A percentile compares a stretch with the other conserved stretches of the same genome.
Evolutionary conservation across 768 basidiomycete genomes (phyloP).

Genomic region (Phylloporus scabripes): DNA sequence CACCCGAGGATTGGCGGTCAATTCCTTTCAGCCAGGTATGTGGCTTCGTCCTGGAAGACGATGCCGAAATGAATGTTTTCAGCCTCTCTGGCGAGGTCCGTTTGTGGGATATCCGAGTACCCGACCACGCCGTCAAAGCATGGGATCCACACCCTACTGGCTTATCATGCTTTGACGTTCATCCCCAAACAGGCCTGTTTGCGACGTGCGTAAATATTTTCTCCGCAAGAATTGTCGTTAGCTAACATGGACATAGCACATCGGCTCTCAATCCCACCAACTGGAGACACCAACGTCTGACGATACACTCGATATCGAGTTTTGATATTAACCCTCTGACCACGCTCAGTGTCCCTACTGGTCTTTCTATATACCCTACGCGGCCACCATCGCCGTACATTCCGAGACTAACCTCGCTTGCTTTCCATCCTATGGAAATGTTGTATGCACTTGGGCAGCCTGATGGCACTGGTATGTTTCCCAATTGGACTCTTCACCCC

Average conservation of each 20-base stretch:
- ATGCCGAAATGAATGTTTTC: constrained; percentile 1
- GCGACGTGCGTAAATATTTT: constrained; percentile 57
- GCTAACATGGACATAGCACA: constrained; percentile 35
- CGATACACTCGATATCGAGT: constrained; percentile 51
- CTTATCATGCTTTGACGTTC: constrained; percentile 81
- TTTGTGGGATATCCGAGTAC: constrained; percentile 81
- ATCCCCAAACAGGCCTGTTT: constrained; percentile 76
- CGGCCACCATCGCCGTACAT: constrained; percentile 56
- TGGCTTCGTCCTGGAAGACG: neutral
- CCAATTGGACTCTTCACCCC: neutral
- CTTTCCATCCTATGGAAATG: constrained; percentile 88
- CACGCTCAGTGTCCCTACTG: constrained; percentile 47
- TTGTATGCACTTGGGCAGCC: constrained; percentile 67
- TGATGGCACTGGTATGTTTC: constrained; percentile 53
- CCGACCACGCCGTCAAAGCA: constrained; percentile 51
- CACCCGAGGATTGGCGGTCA: constrained; percentile 65
- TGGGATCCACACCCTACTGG: constrained; percentile 68
- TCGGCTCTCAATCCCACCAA: constrained; percentile 55
- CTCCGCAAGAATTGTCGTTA: neutral
- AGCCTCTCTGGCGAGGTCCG: constrained; percentile 89
- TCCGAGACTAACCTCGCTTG: constrained; percentile 56
- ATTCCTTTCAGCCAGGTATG: constrained; percentile 82
- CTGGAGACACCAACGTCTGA: constrained; percentile 63
- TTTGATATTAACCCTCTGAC: constrained; percentile 32
- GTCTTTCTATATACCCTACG: constrained; percentile 50